A percentile compares a stretch with the other conserved stretches of the same genome.
These are phyloP conservation scores for Bremia lactucae DNA, from an alignment of 352 stramenopile genomes.

Conservation along the genomic window DNA sequence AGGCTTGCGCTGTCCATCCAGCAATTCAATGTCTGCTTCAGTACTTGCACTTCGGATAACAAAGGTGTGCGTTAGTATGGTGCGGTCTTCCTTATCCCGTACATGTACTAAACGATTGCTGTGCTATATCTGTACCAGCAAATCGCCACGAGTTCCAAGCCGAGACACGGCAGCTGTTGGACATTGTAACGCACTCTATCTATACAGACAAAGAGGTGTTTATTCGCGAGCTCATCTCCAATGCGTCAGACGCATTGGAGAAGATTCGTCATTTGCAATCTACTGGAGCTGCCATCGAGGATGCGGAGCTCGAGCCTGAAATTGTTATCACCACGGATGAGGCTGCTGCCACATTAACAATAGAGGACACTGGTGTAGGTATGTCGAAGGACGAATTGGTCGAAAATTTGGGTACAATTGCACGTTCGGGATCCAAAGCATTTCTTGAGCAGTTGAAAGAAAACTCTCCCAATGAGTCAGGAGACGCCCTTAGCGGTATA, in stretches of 20 bases:
- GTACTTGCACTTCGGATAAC: conserved; percentile 28
- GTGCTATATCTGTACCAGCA: conserved; percentile 5
- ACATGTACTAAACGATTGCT: neutral
- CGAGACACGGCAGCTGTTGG: conserved; percentile 91
- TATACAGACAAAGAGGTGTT: conserved; percentile 99
- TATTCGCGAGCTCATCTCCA: conserved; percentile 97
- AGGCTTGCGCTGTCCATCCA: conserved; percentile 27
- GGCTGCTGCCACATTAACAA: conserved; percentile 91
- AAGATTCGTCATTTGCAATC: conserved; percentile 93
- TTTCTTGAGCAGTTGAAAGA: conserved; percentile 92
- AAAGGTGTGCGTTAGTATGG: conserved; percentile 15
- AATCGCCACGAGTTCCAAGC: conserved; percentile 89
- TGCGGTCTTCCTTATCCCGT: too few species aligned
- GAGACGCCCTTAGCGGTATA: conserved; percentile 83
- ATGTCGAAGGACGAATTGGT: conserved; percentile 97
- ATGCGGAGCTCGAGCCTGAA: conserved; percentile 87
- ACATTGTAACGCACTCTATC: conserved; percentile 98
- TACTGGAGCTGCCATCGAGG: conserved; percentile 51
- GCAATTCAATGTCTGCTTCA: conserved; percentile 28
- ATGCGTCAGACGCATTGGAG: conserved; percentile 97
- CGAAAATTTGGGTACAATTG: conserved; percentile 98
- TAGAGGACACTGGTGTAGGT: conserved; percentile 96
- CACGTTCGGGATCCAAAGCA: conserved; percentile 92
- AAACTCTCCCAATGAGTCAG: conserved; percentile 42
- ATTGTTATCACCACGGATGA: conserved; percentile 96